These are phyloP conservation scores for Solanum chiquidenum DNA, from an alignment of 257 asterid genomes.

Conservation along the genomic window DNA sequence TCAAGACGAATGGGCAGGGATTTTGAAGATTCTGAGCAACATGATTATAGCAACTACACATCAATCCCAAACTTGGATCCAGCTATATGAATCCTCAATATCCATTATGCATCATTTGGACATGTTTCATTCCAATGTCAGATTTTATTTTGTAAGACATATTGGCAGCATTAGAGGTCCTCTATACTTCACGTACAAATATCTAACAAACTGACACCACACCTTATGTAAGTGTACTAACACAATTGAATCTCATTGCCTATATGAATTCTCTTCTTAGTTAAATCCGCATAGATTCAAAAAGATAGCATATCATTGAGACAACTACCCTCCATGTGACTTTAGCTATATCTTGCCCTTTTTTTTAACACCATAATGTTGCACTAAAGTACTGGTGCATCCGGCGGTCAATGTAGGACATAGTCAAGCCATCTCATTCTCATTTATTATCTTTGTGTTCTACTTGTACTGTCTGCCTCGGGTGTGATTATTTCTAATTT, in stretches of 20 bases:
- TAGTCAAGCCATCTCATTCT: background rate
- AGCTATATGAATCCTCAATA: background rate
- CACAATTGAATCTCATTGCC: background rate
- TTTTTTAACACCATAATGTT: background rate
- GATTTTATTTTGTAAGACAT: background rate
- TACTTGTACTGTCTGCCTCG: background rate
- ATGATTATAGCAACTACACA: background rate
- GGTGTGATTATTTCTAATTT: background rate
- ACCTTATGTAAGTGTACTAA: background rate
- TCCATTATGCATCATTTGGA: background rate
- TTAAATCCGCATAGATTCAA: background rate
- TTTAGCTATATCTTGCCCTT: background rate
- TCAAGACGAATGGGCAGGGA: background rate
- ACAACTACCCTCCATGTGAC: background rate
- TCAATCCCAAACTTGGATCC: background rate
- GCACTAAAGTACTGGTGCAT: background rate
- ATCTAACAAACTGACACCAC: background rate
- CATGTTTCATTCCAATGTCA: background rate
- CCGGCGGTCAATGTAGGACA: background rate
- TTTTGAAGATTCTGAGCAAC: background rate
- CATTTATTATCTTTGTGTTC: background rate
- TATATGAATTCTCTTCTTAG: background rate
- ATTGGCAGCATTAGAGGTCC: background rate
- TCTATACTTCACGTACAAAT: background rate
- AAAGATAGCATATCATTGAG: background rate